Base-by-base conservation (phyloP, 805 yeast genomes). In the Wickerhamiella qilinensis region DNA sequence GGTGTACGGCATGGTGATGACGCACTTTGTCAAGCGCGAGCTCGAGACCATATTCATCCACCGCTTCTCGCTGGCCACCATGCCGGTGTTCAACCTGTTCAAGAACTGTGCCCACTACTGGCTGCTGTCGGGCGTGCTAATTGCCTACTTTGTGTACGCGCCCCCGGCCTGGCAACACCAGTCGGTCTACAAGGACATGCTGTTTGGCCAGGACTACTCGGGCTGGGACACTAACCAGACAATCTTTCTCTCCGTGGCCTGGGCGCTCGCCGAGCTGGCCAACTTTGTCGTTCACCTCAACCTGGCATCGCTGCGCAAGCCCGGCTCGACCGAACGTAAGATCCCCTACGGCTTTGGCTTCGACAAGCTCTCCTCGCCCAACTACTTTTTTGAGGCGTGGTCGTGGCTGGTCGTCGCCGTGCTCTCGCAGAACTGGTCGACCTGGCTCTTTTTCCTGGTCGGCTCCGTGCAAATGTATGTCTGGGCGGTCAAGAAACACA, bases 71-170 rank as follows among this genome's bases (percentile, higher is more conserved):
- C 65, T 75, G 42, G 75, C 83, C 20, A 91, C 98, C 12, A 91
- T 91, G 98, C 98, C 98, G 3, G 51, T 80, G 32, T 70, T 73
- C 56, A 81, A 84, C 59, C 60, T 91, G 42, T 81, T 88, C 68
- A 84, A 86, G 62, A 91, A 91, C 63, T 77, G 85, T 30, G 65
- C 71, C 47, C 96, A 91, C 58, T 91, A 91, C 62, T 88, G 96
- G 96, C 57, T 82, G n/a, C 63, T 88, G 47, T 78, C 85, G 39
- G 96, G 97, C 7, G 54, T 71, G 11, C 56, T 67, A 43, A 58
- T 73, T 43, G 69, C 75, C 3, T 61, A 59, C 45, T 74, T 71
- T 46, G 56, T 66, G 20, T 73, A 71, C 38, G 62, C 63, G 2
- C 70, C 70, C 9, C 43, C 47, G 14, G 48, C 60, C 37, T 55